Percentiles rank a stretch among this genome's conserved stretches.
These are phyloP conservation scores for Pythium biforme DNA, from an alignment of 352 stramenopile genomes.

Conservation along the genomic window DNA sequence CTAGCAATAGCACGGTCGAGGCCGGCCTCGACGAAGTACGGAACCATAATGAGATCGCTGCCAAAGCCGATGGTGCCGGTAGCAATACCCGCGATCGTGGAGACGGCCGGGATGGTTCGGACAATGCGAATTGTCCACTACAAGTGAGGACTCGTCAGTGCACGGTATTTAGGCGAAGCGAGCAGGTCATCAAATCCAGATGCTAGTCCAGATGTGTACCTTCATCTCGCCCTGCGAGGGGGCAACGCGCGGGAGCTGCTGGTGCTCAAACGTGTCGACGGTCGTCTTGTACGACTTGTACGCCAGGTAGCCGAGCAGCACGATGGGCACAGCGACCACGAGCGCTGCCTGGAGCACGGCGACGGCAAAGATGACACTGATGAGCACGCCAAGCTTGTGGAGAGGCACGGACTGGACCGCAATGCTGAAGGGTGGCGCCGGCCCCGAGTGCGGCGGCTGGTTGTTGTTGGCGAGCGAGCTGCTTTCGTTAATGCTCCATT, in stretches of 20 bases:
- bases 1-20: constrained; percentile 16
- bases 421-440: constrained; percentile 16
- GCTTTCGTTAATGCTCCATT: constrained; percentile 26
- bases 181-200: no score
- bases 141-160: background rate
- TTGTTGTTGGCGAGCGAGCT: constrained; percentile 11
- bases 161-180: no score
- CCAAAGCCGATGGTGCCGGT: constrained; percentile 18
- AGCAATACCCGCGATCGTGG: constrained; percentile 7
- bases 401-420: constrained; percentile 17
- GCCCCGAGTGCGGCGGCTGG: constrained; percentile 5
- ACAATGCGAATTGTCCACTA: constrained; percentile 22
- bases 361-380: constrained; percentile 21
- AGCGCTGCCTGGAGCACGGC: constrained; percentile 22
- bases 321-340: constrained; percentile 19
- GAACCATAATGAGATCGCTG: constrained; percentile 22
- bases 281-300: constrained; percentile 29
- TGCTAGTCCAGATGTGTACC: no score
- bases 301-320: constrained; percentile 25
- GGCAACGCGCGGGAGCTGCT: constrained; percentile 22
- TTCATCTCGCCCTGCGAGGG: constrained; percentile 22
- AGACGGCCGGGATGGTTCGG: constrained; percentile 7
- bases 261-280: constrained; percentile 17
- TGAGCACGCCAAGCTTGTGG: constrained; percentile 23
- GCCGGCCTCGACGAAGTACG: constrained; percentile 16